phyloP scores from a whole-genome alignment of 108 stramenopile species.

The Fragilariopsis cylindrus region DNA sequence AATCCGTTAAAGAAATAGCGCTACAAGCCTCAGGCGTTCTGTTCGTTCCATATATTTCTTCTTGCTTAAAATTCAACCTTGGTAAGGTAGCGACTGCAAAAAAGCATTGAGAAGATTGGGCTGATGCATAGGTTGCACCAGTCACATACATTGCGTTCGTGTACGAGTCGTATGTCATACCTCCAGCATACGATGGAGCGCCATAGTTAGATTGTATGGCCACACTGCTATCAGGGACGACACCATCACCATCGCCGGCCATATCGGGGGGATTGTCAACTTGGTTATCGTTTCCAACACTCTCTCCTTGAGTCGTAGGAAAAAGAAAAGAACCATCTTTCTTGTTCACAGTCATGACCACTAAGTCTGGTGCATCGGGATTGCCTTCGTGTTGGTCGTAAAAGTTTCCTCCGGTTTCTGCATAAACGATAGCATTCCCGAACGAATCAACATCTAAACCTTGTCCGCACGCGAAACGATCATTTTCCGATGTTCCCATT shows the following conservation, averaged over 20 bases:
- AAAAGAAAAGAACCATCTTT: constrained; percentile 19
- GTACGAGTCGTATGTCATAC: constrained; percentile 36
- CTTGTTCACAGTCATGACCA: constrained; percentile 36
- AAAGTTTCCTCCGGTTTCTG: constrained; percentile 43
- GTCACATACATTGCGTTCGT: constrained; percentile 33
- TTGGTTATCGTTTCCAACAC: constrained; percentile 10
- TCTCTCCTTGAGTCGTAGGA: not conserved
- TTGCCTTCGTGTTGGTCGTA: constrained; percentile 19
- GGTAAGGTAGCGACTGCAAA: constrained; percentile 25
- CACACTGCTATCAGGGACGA: constrained; percentile 15
- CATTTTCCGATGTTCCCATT: constrained; percentile 43
- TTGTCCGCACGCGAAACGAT: constrained; percentile 39
- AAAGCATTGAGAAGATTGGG: constrained; percentile 20
- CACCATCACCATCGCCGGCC: not conserved
- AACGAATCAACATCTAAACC: constrained; percentile 35
- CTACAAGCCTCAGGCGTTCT: constrained; percentile 31
- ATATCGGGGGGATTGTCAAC: not conserved
- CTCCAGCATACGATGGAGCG: constrained; percentile 37
- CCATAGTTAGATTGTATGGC: constrained; percentile 29
- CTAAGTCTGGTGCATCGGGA: constrained; percentile 9
- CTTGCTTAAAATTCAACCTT: constrained; percentile 20
- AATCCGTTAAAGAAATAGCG: constrained; percentile 15
- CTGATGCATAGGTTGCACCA: constrained; percentile 30
- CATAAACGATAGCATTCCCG: constrained; percentile 51
- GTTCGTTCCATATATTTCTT: constrained; percentile 16